These are phyloP conservation scores for Penicillium canariense DNA, from an alignment of 495 filamentous ascomycete genomes.

Conservation along the genomic window DNA sequence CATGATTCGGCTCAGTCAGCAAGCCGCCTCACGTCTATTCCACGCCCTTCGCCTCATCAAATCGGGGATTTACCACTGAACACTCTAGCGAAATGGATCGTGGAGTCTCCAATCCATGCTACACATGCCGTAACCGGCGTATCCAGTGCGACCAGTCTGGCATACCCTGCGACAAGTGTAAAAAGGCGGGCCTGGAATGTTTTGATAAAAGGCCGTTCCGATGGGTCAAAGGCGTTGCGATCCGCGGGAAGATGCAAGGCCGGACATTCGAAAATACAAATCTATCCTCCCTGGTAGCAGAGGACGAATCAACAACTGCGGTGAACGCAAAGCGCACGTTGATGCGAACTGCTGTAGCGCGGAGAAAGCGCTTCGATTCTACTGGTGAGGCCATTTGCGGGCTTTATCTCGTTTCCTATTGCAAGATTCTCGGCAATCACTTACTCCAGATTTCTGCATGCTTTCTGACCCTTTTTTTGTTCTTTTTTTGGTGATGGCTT, in stretches of 20 bases:
- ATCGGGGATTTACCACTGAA: not conserved
- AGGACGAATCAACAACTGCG: not conserved
- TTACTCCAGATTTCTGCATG: no score
- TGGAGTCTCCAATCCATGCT: constrained; percentile 30
- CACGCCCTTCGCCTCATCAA: constrained; percentile 2
- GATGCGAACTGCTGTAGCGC: not conserved
- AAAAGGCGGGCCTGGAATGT: constrained; percentile 50
- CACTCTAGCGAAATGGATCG: constrained; percentile 12
- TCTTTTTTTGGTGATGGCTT: no score
- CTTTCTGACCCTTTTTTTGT: not conserved
- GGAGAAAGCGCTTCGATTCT: not conserved
- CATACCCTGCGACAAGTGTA: constrained; percentile 34
- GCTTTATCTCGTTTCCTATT: not conserved
- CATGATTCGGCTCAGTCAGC: constrained; percentile 10
- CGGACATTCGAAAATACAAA: constrained; percentile 16
- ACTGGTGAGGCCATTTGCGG: not conserved
- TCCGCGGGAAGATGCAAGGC: constrained; percentile 41
- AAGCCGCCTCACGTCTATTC: not conserved
- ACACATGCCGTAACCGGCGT: constrained; percentile 53
- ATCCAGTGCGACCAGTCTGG: constrained; percentile 50
- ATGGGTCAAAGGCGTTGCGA: constrained; percentile 43
- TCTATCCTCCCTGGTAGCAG: not conserved
- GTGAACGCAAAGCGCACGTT: not conserved
- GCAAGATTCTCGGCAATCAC: no score
- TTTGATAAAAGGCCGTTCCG: constrained; percentile 50